Conservation (phyloP, 2,329 filamentous ascomycete species). For the Colletotrichum chlorophyti region DNA sequence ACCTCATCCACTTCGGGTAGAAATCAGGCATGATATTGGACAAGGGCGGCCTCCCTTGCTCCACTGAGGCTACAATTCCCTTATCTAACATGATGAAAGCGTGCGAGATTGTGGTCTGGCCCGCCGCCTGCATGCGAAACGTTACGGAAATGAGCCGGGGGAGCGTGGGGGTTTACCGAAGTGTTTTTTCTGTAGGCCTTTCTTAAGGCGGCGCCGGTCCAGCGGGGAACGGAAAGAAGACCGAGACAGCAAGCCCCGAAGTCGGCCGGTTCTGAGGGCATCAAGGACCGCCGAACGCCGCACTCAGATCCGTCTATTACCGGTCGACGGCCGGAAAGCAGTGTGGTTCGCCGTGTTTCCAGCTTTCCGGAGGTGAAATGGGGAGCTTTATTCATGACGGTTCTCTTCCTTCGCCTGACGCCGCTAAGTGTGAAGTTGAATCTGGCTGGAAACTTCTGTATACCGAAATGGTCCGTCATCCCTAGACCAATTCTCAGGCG, state of each 20-base stretch:
- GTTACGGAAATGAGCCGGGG: slow-evolving; percentile 2
- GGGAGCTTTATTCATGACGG: no score
- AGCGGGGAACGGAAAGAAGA: slow-evolving; percentile 6
- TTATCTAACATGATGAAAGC: slow-evolving; percentile 10
- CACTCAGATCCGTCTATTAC: slow-evolving; percentile 10
- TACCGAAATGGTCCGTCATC: no score
- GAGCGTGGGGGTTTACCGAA: slow-evolving; percentile 11
- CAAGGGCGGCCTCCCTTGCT: slow-evolving; percentile 2
- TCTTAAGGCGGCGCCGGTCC: background rate
- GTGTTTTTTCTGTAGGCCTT: background rate
- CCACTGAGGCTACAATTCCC: slow-evolving; percentile 5
- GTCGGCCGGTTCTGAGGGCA: slow-evolving; percentile 13
- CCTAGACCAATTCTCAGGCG: no score
- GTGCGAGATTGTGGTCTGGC: background rate
- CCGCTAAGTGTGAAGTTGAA: no score
- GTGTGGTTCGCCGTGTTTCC: no score
- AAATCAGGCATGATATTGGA: slow-evolving; percentile 27
- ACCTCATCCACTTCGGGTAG: slow-evolving; percentile 25
- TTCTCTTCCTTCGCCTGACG: no score
- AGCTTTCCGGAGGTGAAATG: no score
- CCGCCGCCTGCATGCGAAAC: background rate
- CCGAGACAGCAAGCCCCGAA: slow-evolving; percentile 15
- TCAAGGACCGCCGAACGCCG: background rate
- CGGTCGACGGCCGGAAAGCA: no score
- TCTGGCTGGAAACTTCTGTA: no score